Evolutionary conservation across 2,329 filamentous ascomycete species (phyloP).

Genomic region (Colletotrichum kahawae): DNA sequence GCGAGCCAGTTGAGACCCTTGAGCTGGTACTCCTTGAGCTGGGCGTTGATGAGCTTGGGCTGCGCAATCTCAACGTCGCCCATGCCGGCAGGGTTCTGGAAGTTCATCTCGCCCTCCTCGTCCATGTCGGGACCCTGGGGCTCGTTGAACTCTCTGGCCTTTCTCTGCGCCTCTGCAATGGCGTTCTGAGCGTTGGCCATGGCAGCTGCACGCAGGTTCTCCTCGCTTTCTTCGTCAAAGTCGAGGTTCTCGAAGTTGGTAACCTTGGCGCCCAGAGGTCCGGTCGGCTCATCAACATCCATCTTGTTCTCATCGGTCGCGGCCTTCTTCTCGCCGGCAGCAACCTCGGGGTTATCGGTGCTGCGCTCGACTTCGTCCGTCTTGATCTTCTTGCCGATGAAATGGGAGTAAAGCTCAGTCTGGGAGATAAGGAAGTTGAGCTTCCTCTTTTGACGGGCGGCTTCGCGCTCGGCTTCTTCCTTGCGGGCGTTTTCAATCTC

Average conservation of each 20-base stretch:
- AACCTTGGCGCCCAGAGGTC: constrained; percentile 69
- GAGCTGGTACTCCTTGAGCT: constrained; percentile 97
- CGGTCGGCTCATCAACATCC: constrained; percentile 58
- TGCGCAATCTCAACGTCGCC: constrained; percentile 94
- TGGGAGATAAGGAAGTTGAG: constrained; percentile 99
- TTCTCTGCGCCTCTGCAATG: constrained; percentile 91
- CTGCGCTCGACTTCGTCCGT: constrained; percentile 93
- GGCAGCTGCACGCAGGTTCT: constrained; percentile 78
- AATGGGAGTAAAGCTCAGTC: constrained; percentile 98
- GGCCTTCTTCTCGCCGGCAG: constrained; percentile 53
- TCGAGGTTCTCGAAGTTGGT: constrained; percentile 94
- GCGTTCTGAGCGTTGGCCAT: constrained; percentile 96
- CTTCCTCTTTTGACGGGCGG: constrained; percentile 96
- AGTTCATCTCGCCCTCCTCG: constrained; percentile 98
- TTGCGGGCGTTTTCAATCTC: constrained; percentile 97
- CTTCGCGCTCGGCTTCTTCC: constrained; percentile 96
- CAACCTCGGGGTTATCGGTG: constrained; percentile 79
- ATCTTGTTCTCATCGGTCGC: constrained; percentile 45
- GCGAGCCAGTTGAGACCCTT: constrained; percentile 99
- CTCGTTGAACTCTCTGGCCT: constrained; percentile 89
- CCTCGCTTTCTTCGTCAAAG: constrained; percentile 95
- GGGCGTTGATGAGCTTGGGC: constrained; percentile 89
- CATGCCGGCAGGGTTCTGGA: constrained; percentile 96
- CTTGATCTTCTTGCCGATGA: constrained; percentile 99
- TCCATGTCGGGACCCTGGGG: constrained; percentile 70